Percentiles rank a stretch among this genome's conserved stretches.
phyloP scores from a whole-genome alignment of 306 rosid species.

The Styphnolobium japonicum region DNA sequence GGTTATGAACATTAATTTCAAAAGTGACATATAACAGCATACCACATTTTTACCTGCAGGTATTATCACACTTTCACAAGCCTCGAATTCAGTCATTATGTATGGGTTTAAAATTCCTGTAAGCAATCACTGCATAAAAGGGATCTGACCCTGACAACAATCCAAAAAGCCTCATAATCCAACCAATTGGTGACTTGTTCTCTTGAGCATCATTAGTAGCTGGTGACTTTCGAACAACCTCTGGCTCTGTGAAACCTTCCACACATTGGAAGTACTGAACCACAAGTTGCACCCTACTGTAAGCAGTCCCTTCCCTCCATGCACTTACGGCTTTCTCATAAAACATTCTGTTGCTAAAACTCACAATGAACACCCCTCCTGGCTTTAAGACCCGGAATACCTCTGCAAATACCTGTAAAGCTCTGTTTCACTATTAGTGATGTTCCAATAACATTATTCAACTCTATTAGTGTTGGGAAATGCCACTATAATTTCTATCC shows the following conservation, averaged over 20 bases:
- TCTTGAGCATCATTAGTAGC: slow-evolving; percentile 28
- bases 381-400: slow-evolving; percentile 70
- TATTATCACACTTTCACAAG: not conserved
- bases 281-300: slow-evolving; percentile 68
- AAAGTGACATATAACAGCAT: not conserved
- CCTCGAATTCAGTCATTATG: slow-evolving; percentile 30
- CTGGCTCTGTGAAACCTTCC: slow-evolving; percentile 80
- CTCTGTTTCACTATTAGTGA: not conserved
- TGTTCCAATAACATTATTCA: not conserved
- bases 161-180: slow-evolving; percentile 58
- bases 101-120: slow-evolving; percentile 70
- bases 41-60: not conserved
- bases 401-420: slow-evolving; percentile 75
- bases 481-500: too few relatives aligned
- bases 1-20: not conserved
- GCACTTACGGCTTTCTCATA: slow-evolving; percentile 77
- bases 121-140: slow-evolving; percentile 75
- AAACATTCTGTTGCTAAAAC: slow-evolving; percentile 87
- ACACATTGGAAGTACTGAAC: slow-evolving; percentile 81
- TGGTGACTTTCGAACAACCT: slow-evolving; percentile 55
- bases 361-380: slow-evolving; percentile 82
- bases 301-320: slow-evolving; percentile 78
- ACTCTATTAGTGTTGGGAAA: too few relatives aligned
- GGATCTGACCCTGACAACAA: slow-evolving; percentile 63
- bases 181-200: slow-evolving; percentile 45